Base-by-base conservation (phyloP, 345 rosid species). In the Fremontodendron californicum region DNA sequence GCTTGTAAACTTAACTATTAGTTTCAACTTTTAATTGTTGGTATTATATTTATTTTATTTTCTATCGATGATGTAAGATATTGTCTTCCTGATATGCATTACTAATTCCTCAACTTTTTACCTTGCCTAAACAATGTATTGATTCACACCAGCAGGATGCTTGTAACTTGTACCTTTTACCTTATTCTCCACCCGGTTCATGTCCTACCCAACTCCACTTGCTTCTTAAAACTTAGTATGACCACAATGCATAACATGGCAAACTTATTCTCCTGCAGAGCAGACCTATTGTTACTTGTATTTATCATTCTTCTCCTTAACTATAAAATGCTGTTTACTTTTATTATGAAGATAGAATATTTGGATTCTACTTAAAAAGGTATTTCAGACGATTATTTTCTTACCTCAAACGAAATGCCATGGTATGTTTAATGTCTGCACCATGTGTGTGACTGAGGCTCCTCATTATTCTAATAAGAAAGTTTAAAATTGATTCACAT, bases 221-320 rank as follows among this genome's bases (percentile, higher is more conserved):
- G 54, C 54, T 25, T 68, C 52, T 43, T 45, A 25, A 12, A 25
- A 45, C 54, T 37, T 25, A 67, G 51, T 67, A 13, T 35, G 2
- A 25, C 19, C 37, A 25, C 33, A 13, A 43, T 68, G n/a, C 12
- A 67, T 43, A 68, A 25, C 55, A 68, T 45, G 21, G n/a, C 7
- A 42, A 43, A 45, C 21, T 25, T 25, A 43, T 15, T 43, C 52
- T 13, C 72, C 37, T 42, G 52, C 35, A 67, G 54, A 45, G n/a
- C 0, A 15, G 23, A 27, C 35, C 3, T 46, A 27, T 3, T 68
- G n/a, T 7, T 68, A 13, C 35, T 23, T 6, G 33, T 73, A 37
- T 73, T 73, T 39, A 55, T 71, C 39, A 48, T 31, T 71, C 60
- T 49, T 49, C 75, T 71, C 23, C 42, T 42, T 68, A 23, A 68